Percentiles rank a stretch among this genome's conserved stretches.
phyloP scores from a whole-genome alignment of 148 eudicot species.

The Tetragonia tetragonoides region DNA sequence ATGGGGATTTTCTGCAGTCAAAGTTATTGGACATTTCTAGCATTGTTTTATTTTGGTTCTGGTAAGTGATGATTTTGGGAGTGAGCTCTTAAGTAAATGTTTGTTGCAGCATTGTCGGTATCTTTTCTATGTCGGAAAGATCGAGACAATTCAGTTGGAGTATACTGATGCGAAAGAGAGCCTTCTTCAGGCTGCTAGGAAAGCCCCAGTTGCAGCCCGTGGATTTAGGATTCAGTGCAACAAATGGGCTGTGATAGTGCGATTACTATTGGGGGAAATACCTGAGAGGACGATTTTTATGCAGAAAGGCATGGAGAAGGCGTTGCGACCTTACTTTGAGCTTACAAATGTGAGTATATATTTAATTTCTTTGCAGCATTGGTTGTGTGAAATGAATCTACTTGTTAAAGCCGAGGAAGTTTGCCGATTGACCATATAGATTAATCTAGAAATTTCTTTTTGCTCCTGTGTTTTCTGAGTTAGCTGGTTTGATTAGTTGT shows the following conservation, averaged over 20 bases:
- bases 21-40: background rate
- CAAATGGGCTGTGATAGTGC: slow-evolving; percentile 95
- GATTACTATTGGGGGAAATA: slow-evolving; percentile 84
- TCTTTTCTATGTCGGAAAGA: slow-evolving; percentile 93
- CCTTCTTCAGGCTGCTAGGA: slow-evolving; percentile 94
- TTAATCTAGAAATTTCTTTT: no score
- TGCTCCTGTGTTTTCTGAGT: background rate
- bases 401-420: background rate
- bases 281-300: slow-evolving; percentile 95
- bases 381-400: background rate
- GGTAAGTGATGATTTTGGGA: background rate
- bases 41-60: background rate
- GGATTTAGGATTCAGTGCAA: slow-evolving; percentile 94
- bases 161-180: slow-evolving; percentile 97
- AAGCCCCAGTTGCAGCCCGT: slow-evolving; percentile 92
- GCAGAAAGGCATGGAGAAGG: slow-evolving; percentile 98
- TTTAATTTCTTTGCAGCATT: background rate
- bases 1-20: background rate
- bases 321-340: slow-evolving; percentile 93
- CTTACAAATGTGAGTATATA: slow-evolving; percentile 81
- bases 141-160: slow-evolving; percentile 91
- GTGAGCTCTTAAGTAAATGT: slow-evolving; percentile 3
- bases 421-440: background rate
- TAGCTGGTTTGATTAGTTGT: background rate
- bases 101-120: slow-evolving; percentile 76